These are phyloP conservation scores for Acanthamoeba sp. DNA, from an alignment of 208 protist species.

Conservation along the genomic window DNA sequence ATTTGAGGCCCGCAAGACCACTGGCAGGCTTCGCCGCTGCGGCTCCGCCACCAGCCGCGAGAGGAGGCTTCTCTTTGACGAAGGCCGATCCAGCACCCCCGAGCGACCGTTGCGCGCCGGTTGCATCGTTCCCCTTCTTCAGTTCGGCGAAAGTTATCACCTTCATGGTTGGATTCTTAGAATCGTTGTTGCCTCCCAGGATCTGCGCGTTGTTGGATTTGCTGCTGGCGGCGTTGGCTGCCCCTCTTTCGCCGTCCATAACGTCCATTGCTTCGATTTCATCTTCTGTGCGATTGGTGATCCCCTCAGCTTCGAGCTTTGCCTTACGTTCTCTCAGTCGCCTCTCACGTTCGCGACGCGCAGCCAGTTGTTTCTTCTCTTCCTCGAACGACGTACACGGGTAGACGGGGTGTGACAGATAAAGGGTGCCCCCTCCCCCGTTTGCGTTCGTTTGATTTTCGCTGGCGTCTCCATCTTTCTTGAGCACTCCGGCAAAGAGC, in stretches of 20 bases:
- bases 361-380: constrained; percentile 43
- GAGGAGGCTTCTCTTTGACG: background rate
- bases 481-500: background rate
- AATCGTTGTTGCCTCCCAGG: background rate
- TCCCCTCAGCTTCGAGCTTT: background rate
- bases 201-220: background rate
- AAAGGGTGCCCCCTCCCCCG: background rate
- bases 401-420: background rate
- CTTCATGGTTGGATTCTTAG: constrained; percentile 25
- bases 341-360: background rate
- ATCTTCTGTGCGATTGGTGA: constrained; percentile 23
- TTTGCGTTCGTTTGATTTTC: background rate
- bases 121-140: background rate
- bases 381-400: constrained; percentile 23
- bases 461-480: background rate
- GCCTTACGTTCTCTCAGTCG: background rate
- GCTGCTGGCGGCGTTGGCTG: background rate
- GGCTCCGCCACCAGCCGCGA: too few species aligned
- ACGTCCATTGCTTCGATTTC: background rate
- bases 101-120: background rate
- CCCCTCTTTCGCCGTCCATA: background rate
- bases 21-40: background rate
- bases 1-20: constrained; percentile 52
- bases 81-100: background rate
- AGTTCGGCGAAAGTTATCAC: background rate